Conservation (phyloP, 208 protist genomes). For the Endotrypanum monterogeii region DNA sequence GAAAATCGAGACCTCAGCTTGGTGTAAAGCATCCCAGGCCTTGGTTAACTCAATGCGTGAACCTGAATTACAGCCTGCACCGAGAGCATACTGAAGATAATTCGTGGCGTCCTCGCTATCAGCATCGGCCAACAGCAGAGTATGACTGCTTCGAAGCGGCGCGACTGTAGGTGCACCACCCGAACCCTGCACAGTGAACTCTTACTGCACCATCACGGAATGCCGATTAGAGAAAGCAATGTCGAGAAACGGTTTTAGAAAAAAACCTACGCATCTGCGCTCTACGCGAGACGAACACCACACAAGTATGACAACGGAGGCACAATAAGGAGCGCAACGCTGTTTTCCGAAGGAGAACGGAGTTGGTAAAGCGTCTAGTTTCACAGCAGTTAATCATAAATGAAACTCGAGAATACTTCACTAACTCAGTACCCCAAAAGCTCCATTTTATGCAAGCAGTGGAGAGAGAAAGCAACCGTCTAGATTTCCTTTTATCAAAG, state of each 20-base stretch:
- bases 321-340: not conserved
- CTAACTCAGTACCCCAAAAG: not conserved
- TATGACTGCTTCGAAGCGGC: not conserved
- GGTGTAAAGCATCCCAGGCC: constrained; percentile 1
- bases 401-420: not conserved
- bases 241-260: not conserved
- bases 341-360: not conserved
- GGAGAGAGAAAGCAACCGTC: not conserved
- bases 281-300: not conserved
- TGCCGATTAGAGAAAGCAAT: not conserved
- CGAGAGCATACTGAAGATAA: not conserved
- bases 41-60: not conserved
- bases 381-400: not conserved
- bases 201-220: constrained; percentile 7
- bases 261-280: not conserved
- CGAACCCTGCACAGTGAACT: not conserved
- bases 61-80: too few relatives aligned
- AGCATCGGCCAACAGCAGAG: not conserved
- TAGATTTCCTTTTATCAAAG: not conserved
- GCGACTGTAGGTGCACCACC: not conserved
- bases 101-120: not conserved
- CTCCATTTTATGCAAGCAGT: not conserved
- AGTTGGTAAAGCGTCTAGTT: not conserved
- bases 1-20: not conserved
- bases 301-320: not conserved